Evolutionary conservation across 225 moss, liverwort and hornwort species (phyloP).

Genomic region (Pleurozium schreberi): DNA sequence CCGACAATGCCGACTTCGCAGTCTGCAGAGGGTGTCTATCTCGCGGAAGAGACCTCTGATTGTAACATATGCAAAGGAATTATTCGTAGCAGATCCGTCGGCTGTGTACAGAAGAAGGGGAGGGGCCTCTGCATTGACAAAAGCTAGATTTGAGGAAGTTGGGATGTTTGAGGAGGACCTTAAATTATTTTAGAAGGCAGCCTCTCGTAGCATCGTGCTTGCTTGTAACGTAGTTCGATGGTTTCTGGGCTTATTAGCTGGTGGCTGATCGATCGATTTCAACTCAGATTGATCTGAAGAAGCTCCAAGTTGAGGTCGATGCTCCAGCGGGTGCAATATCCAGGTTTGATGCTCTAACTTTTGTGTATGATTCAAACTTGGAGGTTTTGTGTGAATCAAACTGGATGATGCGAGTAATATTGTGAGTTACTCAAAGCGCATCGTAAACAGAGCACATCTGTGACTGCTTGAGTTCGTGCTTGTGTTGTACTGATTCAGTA

Average conservation of each 20-base stretch:
- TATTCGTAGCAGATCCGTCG: neutral
- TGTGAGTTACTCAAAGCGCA: neutral
- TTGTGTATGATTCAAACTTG: neutral
- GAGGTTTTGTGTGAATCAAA: neutral
- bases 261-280: neutral
- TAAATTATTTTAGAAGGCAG: neutral
- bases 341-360: neutral
- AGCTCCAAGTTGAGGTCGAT: neutral
- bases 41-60: neutral
- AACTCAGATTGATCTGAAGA: neutral
- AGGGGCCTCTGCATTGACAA: neutral
- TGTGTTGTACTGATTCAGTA: neutral
- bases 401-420: neutral
- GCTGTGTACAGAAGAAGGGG: neutral
- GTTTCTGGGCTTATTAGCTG: neutral
- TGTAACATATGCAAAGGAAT: no score
- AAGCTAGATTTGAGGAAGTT: neutral
- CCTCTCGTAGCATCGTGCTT: neutral
- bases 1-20: neutral
- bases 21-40: neutral
- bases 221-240: neutral
- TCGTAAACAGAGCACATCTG: neutral
- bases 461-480: neutral
- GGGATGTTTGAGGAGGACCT: neutral
- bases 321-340: neutral